Conservation (phyloP, 345 rosid species). For the Populus ilicifolia region DNA sequence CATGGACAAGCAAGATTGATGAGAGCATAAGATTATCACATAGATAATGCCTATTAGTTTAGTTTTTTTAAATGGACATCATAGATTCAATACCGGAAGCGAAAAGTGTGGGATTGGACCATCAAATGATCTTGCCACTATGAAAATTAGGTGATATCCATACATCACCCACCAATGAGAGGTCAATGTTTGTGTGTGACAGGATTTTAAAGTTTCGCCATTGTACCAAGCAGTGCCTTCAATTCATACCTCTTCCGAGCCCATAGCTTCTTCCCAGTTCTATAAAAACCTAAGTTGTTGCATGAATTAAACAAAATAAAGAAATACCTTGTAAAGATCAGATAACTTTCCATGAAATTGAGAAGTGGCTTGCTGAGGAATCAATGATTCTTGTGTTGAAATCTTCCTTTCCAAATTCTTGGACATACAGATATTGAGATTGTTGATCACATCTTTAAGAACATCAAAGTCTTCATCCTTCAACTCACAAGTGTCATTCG, state of each 20-base stretch:
- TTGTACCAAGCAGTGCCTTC: not conserved
- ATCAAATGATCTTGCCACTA: not conserved
- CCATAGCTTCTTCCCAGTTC: not conserved
- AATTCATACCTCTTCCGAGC: not conserved
- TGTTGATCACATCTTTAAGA: conserved; percentile 54
- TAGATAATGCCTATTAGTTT: not conserved
- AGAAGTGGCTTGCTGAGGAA: conserved; percentile 19
- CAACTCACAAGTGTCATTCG: conserved; percentile 44
- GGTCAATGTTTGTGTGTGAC: not conserved
- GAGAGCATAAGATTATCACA: not conserved
- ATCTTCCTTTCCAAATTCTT: conserved; percentile 32
- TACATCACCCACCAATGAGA: not conserved
- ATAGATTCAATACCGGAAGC: not conserved
- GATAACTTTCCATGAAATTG: conserved; percentile 22
- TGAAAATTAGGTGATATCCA: not conserved
- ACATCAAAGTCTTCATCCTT: conserved; percentile 47
- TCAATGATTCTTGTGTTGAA: conserved; percentile 27
- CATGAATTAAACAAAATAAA: not conserved
- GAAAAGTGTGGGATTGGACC: not conserved
- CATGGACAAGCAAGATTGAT: not conserved
- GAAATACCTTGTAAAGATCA: conserved; percentile 46
- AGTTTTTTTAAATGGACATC: not conserved
- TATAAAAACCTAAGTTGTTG: not conserved
- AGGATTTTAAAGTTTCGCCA: not conserved
- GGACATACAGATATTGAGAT: conserved; percentile 50